These are phyloP conservation scores for Panaeolus papilionaceus DNA, from an alignment of 768 basidiomycete species.

Conservation along the genomic window DNA sequence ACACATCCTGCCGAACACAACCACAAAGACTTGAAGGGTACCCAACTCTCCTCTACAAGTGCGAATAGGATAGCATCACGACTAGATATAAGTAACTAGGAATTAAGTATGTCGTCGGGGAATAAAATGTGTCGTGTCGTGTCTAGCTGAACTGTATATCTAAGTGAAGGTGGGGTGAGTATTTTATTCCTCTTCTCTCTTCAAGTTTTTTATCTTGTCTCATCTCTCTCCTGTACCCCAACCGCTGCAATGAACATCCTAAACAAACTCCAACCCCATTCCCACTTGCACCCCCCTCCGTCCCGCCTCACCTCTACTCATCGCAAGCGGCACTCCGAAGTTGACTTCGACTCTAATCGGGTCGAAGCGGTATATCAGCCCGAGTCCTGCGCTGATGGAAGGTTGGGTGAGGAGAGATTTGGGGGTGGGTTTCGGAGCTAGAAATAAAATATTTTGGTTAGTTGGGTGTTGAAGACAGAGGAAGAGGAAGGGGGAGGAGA, in stretches of 20 bases:
- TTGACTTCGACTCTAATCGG: conserved; percentile 89
- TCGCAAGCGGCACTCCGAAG: conserved; percentile 82
- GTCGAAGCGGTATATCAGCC: conserved; percentile 83
- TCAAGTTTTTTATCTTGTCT: no score
- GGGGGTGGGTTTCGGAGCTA: conserved; percentile 13
- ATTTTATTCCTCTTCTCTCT: no score
- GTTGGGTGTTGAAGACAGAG: neutral
- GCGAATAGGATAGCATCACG: no score
- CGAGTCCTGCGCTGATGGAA: conserved; percentile 81
- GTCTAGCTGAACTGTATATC: no score
- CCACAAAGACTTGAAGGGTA: no score
- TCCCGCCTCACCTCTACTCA: conserved; percentile 67
- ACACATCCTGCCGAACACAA: no score
- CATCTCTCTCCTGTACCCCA: no score
- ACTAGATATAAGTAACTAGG: no score
- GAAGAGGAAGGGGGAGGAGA: neutral
- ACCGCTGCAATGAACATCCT: neutral
- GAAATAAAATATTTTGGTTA: neutral
- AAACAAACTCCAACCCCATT: conserved; percentile 65
- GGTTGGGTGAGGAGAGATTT: conserved; percentile 50
- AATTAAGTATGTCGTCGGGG: no score
- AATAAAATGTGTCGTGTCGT: no score
- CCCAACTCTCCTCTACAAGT: no score
- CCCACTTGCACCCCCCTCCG: conserved; percentile 82
- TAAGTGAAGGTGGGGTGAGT: no score